Conservation (phyloP, 805 yeast species). For the Isabelozyma heimii region DNA sequence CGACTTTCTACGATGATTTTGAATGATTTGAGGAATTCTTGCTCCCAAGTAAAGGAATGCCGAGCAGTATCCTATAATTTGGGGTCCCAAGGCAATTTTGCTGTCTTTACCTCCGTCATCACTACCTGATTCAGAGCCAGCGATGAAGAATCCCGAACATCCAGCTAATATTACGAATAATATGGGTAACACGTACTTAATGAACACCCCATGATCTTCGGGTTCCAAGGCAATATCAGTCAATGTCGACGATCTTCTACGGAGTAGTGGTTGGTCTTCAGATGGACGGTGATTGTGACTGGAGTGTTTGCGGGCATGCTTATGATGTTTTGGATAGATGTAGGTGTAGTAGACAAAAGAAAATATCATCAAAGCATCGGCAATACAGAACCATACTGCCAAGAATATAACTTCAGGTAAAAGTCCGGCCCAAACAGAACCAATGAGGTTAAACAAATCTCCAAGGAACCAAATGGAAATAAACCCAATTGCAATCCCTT, state of each 20-base stretch:
- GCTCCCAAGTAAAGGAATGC: constrained; percentile 72
- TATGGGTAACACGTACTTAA: constrained; percentile 56
- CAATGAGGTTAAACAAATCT: constrained; percentile 64
- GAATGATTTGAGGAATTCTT: constrained; percentile 78
- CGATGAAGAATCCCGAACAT: constrained; percentile 52
- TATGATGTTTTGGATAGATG: constrained; percentile 40
- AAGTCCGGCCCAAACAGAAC: constrained; percentile 67
- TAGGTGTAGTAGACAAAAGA: constrained; percentile 58
- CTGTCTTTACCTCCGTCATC: constrained; percentile 16
- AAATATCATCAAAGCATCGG: constrained; percentile 57
- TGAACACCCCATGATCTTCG: constrained; percentile 43
- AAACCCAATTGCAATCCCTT: constrained; percentile 71
- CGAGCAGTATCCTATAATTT: constrained; percentile 65
- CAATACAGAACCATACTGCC: constrained; percentile 75
- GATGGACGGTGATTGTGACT: constrained; percentile 14
- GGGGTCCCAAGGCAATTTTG: constrained; percentile 52
- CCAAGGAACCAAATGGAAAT: constrained; percentile 70
- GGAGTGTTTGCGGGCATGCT: constrained; percentile 11
- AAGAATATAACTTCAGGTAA: constrained; percentile 67
- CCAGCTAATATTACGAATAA: constrained; percentile 64
- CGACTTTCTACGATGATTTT: constrained; percentile 73
- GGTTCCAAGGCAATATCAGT: constrained; percentile 50
- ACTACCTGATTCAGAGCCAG: constrained; percentile 28
- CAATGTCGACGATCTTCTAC: constrained; percentile 50
- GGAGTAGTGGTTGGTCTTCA: constrained; percentile 31